These are phyloP conservation scores for Aureobasidium sp. DNA, from an alignment of 2,329 filamentous ascomycete species.

Conservation along the genomic window DNA sequence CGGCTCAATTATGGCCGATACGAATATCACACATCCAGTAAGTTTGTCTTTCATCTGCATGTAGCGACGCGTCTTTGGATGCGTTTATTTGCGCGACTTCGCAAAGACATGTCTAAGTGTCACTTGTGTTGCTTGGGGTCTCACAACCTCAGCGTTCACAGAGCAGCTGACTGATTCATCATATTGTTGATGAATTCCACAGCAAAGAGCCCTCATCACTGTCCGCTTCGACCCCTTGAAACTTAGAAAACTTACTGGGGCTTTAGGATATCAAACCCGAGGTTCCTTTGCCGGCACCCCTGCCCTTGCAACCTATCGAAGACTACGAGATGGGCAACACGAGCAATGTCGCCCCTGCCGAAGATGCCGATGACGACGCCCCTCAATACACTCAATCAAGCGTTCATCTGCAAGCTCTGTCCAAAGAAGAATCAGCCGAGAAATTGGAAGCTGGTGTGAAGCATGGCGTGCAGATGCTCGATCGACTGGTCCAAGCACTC, in stretches of 20 bases:
- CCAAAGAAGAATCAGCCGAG: conserved; percentile 27
- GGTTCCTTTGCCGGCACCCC: background rate
- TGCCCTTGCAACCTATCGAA: background rate
- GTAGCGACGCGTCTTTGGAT: background rate
- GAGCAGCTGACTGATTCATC: background rate
- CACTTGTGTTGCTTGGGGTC: background rate
- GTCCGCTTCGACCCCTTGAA: background rate
- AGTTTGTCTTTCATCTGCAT: background rate
- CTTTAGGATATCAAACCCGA: background rate
- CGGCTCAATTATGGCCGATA: background rate
- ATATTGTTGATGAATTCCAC: background rate
- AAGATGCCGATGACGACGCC: background rate
- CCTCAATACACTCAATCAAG: background rate
- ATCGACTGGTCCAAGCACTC: conserved; percentile 30
- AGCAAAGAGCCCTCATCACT: background rate
- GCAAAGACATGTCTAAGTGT: background rate
- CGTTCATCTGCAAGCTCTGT: conserved; percentile 27
- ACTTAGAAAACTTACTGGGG: background rate
- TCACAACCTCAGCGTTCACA: background rate
- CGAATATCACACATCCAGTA: background rate
- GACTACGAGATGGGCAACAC: background rate
- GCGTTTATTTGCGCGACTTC: background rate
- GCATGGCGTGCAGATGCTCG: conserved; percentile 32
- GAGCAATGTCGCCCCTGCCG: background rate
- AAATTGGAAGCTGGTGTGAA: conserved; percentile 36